Evolutionary conservation across 129 eudicot species (phyloP).

Genomic region (Pulicaria dysenterica): DNA sequence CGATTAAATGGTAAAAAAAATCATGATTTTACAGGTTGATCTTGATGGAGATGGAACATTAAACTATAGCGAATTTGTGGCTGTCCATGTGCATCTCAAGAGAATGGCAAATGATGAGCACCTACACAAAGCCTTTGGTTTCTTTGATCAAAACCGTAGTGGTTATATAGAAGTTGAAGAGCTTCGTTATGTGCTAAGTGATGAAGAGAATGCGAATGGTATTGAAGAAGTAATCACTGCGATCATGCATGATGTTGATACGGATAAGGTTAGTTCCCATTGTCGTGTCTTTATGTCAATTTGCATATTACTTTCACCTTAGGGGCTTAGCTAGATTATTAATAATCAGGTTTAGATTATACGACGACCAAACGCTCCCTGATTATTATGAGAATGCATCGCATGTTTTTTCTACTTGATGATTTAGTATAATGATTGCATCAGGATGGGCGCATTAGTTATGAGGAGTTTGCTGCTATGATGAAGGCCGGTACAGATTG

Average conservation of each 20-base stretch:
- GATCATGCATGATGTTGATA: slow-evolving; percentile 80
- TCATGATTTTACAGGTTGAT: slow-evolving; percentile 56
- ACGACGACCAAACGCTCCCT: not conserved
- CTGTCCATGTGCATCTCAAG: slow-evolving; percentile 66
- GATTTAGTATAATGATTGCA: slow-evolving; percentile 11
- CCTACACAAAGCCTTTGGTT: slow-evolving; percentile 71
- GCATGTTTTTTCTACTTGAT: not conserved
- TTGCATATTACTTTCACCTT: not conserved
- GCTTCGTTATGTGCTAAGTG: slow-evolving; percentile 64
- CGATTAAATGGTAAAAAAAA: not conserved
- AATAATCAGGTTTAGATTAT: not conserved
- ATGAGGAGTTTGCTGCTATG: slow-evolving; percentile 79
- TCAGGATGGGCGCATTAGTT: slow-evolving; percentile 89
- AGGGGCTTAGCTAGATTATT: no score
- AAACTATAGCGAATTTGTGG: slow-evolving; percentile 68
- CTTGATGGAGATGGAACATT: slow-evolving; percentile 72
- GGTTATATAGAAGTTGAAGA: slow-evolving; percentile 82
- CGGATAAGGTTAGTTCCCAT: slow-evolving; percentile 64
- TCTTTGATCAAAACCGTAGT: slow-evolving; percentile 62
- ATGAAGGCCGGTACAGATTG: slow-evolving; percentile 92
- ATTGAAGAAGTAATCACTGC: slow-evolving; percentile 62
- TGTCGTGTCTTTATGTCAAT: not conserved
- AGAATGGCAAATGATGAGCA: slow-evolving; percentile 86
- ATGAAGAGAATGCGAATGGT: slow-evolving; percentile 53
- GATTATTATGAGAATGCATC: not conserved